Base-by-base conservation (phyloP, 192 early-diverging fungal genomes). In the Borealophlyctis nickersoniae region DNA sequence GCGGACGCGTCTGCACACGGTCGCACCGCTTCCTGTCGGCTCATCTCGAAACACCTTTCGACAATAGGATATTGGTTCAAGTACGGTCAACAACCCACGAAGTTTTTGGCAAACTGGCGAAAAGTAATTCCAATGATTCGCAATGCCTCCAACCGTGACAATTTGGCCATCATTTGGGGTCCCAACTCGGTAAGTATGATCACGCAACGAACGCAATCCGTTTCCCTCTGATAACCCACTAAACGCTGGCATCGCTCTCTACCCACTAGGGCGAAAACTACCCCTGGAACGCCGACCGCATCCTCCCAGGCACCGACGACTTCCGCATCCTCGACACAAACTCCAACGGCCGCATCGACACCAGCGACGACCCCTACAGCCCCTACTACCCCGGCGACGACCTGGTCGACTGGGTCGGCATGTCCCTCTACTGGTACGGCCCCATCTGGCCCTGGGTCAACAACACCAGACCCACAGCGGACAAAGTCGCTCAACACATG, bases 351-450 rank as follows among this genome's bases (percentile, higher is more conserved):
- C 36, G 48, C 5, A 51, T 64, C 52, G 72, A 77, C 62, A 27
- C 27, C 22, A 16, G 64, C 16, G 80, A 82, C 62, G 76, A 82
- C 62, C 77, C 80, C 1, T 82, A 76, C 70, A 57, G 69, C 2
- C 80, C 80, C 0, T 82, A 61, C 65, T 82, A 75, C 60, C 80
- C 80, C 14, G 80, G 80, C 14, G 77, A 79, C 49, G 73, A 78
- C 0, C 73, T 59, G 11, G 80, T 82, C 23, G 77, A 79, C 62
- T 82, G 76, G 76, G 75, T 79, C 33, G 80, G 76, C 3, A 30
- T 78, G 3, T 75, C 72, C 0, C 49, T 77, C 35, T 80, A 80
- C 70, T 66, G 76, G 55, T 74, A 75, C 50, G 70, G 78, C n/a
- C 33, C 31, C 11, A 33, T 24, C 19, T 73, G 62, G 55, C 73